Base-by-base conservation (phyloP, 805 yeast species). In the Saccharomycopsis oosterbeekiorum region DNA sequence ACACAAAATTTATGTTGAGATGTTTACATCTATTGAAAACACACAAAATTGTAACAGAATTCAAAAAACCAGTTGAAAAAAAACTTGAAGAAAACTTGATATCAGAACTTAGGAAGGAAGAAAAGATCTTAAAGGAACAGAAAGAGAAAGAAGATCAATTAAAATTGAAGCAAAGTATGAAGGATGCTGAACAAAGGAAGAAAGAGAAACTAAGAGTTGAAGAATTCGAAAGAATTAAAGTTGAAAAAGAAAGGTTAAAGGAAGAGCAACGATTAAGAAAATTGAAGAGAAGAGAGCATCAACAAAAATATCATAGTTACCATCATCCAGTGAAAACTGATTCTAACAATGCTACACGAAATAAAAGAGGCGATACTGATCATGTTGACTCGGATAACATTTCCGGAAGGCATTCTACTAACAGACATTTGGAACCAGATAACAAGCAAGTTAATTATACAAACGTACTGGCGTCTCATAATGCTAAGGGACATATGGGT, bases 1-100 rank as follows among this genome's bases (percentile, higher is more conserved):
- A 88, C 68, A 75, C 84, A 72, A 84, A 84, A 66, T 70, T 88
- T 62, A 78, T 86, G 78, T 67, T 84, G 56, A 73, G 88, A 59
- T 78, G 85, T 0, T 70, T 77, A 62, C 84, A 84, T 68, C 83
- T 78, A 1, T 70, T 80, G 57, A 82, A 80, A 59, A 80, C 83
- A 80, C 71, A 80, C 15, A 69, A 70, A 29, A 70, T 73, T 14
- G 68, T 79, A 50, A 67, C 65, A n/a, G 65, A 69, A 39, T 76
- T 74, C 56, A 73, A 70, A 59, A 57, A 40, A 21, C 60, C 63
- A 11, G 55, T 60, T 39, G 65, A 63, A 54, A 36, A 12, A 19
- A 68, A 66, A 55, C 58, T 68, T 36, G 57, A 60, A 40, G 60
- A 57, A 6, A 57, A 59, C 24, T 40, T 57, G 11, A 17, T 34